A percentile compares a stretch with the other conserved stretches of the same genome.
Evolutionary conservation across 495 filamentous ascomycete species (phyloP).

Genomic region (Penicillium turbatum): DNA sequence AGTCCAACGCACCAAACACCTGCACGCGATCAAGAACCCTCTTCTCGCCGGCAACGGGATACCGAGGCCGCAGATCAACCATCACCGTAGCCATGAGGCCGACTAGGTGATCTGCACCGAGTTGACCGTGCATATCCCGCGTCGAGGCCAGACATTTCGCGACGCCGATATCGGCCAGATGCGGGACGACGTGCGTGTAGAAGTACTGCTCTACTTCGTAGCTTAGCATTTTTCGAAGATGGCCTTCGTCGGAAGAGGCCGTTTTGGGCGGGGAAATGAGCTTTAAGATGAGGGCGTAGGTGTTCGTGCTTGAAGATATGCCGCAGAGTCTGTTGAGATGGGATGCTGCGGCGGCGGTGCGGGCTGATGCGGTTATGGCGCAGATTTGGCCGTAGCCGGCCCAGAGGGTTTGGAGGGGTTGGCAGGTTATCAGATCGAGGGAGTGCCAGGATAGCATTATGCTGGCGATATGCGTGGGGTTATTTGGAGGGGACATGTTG

Average conservation of each 20-base stretch:
- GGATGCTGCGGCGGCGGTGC: conserved; percentile 22
- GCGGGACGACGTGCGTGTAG: conserved; percentile 31
- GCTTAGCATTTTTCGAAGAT: conserved; percentile 38
- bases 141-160: conserved; percentile 36
- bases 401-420: conserved; percentile 36
- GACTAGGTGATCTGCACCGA: conserved; percentile 21
- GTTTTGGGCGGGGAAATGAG: conserved; percentile 34
- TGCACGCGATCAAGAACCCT: conserved; percentile 22
- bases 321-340: conserved; percentile 26
- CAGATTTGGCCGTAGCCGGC: conserved; percentile 39
- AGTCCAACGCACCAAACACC: conserved; percentile 29
- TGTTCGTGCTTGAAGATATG: conserved; percentile 12
- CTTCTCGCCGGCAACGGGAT: conserved; percentile 29
- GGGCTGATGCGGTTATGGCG: conserved; percentile 27
- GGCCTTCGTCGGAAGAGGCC: conserved; percentile 30
- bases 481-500: conserved; percentile 18
- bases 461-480: conserved; percentile 28
- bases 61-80: conserved; percentile 29
- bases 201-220: conserved; percentile 38
- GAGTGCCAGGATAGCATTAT: conserved; percentile 36
- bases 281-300: conserved; percentile 35
- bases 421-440: conserved; percentile 32
- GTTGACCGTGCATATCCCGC: conserved; percentile 14
- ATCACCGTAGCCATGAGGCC: conserved; percentile 36
- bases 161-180: conserved; percentile 24